phyloP scores from a whole-genome alignment of 495 filamentous ascomycete genomes.

The Beverwykella pulmonaria region DNA sequence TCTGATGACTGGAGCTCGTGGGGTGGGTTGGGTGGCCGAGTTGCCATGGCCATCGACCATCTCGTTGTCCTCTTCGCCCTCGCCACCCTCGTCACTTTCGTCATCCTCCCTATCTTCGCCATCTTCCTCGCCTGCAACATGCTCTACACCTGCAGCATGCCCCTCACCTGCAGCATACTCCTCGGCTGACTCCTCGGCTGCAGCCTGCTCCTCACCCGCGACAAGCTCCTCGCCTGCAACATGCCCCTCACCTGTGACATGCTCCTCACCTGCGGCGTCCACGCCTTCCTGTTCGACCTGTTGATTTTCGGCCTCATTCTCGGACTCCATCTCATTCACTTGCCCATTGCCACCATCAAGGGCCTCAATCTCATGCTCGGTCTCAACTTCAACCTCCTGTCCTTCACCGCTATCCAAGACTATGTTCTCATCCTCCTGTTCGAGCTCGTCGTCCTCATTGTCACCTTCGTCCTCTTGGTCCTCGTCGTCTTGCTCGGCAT shows the following conservation, averaged over 20 bases:
- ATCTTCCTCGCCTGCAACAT: not conserved
- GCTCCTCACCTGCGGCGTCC: no score
- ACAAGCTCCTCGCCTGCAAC: not conserved
- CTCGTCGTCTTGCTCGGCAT: slow-evolving; percentile 5
- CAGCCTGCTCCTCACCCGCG: not conserved
- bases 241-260: no score
- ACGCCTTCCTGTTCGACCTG: no score
- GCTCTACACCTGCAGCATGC: no score
- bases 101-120: not conserved
- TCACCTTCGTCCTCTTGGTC: slow-evolving; percentile 23
- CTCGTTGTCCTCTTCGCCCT: slow-evolving; percentile 13
- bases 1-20: slow-evolving; percentile 1
- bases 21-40: not conserved
- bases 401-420: not conserved
- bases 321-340: not conserved
- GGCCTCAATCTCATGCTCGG: no score
- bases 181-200: not conserved
- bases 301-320: not conserved
- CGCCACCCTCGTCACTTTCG: slow-evolving; percentile 10
- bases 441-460: not conserved
- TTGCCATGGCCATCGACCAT: slow-evolving; percentile 6
- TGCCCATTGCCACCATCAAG: no score
- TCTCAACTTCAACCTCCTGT: no score
- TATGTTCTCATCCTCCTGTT: not conserved
- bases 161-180: no score